Evolutionary conservation across 1,139 yeast genomes (phyloP), one percentile per base, ranked within the genome.

Genomic region (Saccharomycopsis crataegensis): DNA sequence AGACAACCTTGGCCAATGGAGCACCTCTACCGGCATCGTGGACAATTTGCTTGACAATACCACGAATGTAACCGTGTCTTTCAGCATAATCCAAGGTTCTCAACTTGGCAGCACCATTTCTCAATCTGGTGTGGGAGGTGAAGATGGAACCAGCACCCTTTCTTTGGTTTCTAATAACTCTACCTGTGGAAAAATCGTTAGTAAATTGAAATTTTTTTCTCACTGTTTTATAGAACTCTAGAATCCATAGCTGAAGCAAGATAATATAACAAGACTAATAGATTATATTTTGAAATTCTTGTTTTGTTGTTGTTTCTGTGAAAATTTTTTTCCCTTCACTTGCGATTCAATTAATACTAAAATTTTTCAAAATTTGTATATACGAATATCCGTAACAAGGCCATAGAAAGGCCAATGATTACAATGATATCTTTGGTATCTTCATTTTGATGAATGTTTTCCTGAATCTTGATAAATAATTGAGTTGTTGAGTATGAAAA

Each of bases 21-120:
- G 99, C 99, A 82, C 99, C 99, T 80, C 99, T 86, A 77, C 99
- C 99, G 71, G 99, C 94, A 74, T 93, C 99, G 82, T 93, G 99
- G 79, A 93, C 81, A 79, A 93, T 93, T 78, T 86, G 94, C 86
- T 91, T 91, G 68, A 93, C 98, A 67, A 93, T 83, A 79, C 99
- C 99, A 80, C 98, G 95, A 73, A 90, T 84, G 91, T 91, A 93
- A 73, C 99, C 99, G 77, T 93, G 96, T 78, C 96, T 94, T 82
- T 94, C 99, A 76, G 98, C 96, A 72, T 83, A 93, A 78, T 93
- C 99, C 78, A 93, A 86, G 75, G 96, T 86, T 86, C 99, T 89
- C 77, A 91, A 86, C 87, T 91, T 93, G 76, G 99, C 99, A 75
- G 99, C 98, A 77, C 99, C 99, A 82, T 94, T 88, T 86, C 99